phyloP scores from a whole-genome alignment of 179 eudicot genomes.

The Corrigiola litoralis region DNA sequence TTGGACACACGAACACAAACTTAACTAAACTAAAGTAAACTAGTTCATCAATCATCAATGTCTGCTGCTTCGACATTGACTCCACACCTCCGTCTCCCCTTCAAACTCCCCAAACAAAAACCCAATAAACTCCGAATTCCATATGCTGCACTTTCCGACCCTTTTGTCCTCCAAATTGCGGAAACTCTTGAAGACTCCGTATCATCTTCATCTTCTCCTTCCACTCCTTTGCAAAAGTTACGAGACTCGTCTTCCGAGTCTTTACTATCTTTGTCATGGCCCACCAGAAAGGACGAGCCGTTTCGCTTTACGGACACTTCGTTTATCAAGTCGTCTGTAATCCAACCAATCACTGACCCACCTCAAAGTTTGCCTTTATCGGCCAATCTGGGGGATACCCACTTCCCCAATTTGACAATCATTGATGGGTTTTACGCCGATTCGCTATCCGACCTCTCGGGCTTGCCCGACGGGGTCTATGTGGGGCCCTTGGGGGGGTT shows the following conservation, averaged over 20 bases:
- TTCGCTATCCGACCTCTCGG: constrained; percentile 36
- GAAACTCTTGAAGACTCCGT: constrained; percentile 89
- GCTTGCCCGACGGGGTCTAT: constrained; percentile 64
- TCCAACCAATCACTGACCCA: constrained; percentile 44
- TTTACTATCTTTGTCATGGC: constrained; percentile 80
- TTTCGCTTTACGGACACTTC: constrained; percentile 85
- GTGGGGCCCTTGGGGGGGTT: constrained; percentile 60
- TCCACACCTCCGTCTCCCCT: constrained; percentile 20
- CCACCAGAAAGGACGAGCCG: constrained; percentile 80
- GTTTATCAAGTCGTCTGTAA: constrained; percentile 54
- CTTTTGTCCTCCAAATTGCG: constrained; percentile 84
- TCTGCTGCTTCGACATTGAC: constrained; percentile 44
- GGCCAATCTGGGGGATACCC: constrained; percentile 38
- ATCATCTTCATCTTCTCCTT: constrained; percentile 34
- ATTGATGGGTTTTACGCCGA: constrained; percentile 63
- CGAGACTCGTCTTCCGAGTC: constrained; percentile 66
- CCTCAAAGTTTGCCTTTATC: constrained; percentile 20
- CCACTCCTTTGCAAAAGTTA: constrained; percentile 60
- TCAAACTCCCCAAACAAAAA: constrained; percentile 11
- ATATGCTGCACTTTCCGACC: constrained; percentile 63
- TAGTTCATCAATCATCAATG: constrained; percentile 34
- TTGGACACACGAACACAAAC: too few species aligned
- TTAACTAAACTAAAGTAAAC: too few species aligned
- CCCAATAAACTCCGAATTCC: constrained; percentile 24
- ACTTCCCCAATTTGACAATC: constrained; percentile 51